Percentiles rank a stretch among this genome's conserved stretches.
phyloP scores from a whole-genome alignment of 305 asterid genomes.

The Ajuga reptans region DNA sequence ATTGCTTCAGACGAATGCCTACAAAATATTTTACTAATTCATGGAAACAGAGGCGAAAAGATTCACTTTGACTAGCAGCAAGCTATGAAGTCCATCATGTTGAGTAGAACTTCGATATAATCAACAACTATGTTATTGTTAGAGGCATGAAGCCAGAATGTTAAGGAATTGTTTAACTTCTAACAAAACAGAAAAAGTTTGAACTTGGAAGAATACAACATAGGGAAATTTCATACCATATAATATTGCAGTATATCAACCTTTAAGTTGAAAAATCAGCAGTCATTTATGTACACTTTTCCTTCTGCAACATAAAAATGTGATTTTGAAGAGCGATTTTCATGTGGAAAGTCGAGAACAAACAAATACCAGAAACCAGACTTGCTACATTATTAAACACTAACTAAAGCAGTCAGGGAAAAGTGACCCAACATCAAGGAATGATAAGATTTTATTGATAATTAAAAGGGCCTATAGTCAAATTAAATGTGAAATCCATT shows the following conservation, averaged over 20 bases:
- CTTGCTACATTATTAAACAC: neutral
- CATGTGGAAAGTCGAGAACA: too few relatives aligned
- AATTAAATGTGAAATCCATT: neutral
- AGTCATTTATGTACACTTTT: neutral
- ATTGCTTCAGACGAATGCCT: neutral
- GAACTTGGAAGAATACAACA: too few relatives aligned
- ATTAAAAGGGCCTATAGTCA: neutral
- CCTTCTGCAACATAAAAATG: neutral
- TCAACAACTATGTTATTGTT: too few relatives aligned
- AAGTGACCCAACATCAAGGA: neutral
- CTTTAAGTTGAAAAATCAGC: neutral
- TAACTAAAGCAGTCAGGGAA: neutral
- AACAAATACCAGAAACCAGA: neutral
- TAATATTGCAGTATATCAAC: too few relatives aligned
- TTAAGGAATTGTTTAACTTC: too few relatives aligned
- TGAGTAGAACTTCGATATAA: too few relatives aligned
- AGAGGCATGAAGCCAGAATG: neutral
- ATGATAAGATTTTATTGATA: neutral
- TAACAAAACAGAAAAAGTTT: too few relatives aligned
- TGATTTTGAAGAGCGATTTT: too few relatives aligned
- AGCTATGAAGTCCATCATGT: too few relatives aligned
- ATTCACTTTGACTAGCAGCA: neutral
- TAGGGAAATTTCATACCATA: too few relatives aligned
- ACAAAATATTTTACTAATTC: neutral
- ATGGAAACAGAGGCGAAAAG: neutral